Evolutionary conservation across 495 filamentous ascomycete genomes (phyloP).

Genomic region (Penicillium subrubescens): DNA sequence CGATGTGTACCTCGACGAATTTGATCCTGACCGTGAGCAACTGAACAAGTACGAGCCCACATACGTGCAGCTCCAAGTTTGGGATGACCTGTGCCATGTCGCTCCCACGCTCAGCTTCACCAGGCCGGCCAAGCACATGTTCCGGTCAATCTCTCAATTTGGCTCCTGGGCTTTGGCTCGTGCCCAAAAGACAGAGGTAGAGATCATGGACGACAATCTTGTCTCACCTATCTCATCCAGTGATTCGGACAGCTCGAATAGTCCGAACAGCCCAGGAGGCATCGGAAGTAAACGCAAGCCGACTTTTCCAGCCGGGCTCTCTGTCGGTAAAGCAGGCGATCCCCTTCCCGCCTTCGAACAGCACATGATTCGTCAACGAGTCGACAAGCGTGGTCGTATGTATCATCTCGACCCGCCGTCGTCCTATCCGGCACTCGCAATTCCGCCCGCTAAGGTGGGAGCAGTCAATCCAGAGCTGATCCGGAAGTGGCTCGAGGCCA

Average conservation of each 20-base stretch:
- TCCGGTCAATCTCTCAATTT: slow-evolving; percentile 85
- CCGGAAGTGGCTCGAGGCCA: slow-evolving; percentile 76
- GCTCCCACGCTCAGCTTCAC: slow-evolving; percentile 90
- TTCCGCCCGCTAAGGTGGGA: slow-evolving; percentile 67
- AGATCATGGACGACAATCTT: slow-evolving; percentile 76
- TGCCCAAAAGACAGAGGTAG: slow-evolving; percentile 76
- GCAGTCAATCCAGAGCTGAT: slow-evolving; percentile 79
- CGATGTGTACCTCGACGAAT: slow-evolving; percentile 64
- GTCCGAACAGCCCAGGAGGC: slow-evolving; percentile 24
- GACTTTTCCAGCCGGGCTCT: slow-evolving; percentile 23
- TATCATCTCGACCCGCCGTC: slow-evolving; percentile 62
- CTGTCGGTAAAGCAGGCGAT: slow-evolving; percentile 80
- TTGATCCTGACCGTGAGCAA: slow-evolving; percentile 54
- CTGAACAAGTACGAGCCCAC: slow-evolving; percentile 74
- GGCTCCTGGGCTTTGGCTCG: slow-evolving; percentile 85
- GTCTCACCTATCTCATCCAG: slow-evolving; percentile 73
- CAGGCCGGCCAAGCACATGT: slow-evolving; percentile 93
- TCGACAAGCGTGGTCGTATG: slow-evolving; percentile 74
- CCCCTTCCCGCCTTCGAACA: slow-evolving; percentile 73
- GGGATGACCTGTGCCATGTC: slow-evolving; percentile 93
- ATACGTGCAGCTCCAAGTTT: slow-evolving; percentile 93
- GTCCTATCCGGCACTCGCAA: slow-evolving; percentile 61
- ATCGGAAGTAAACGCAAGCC: slow-evolving; percentile 26
- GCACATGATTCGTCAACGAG: slow-evolving; percentile 88
- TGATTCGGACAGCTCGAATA: slow-evolving; percentile 41